Evolutionary conservation across 1,284 basidiomycete species (phyloP).

Genomic region (Cryptococcus sp.): DNA sequence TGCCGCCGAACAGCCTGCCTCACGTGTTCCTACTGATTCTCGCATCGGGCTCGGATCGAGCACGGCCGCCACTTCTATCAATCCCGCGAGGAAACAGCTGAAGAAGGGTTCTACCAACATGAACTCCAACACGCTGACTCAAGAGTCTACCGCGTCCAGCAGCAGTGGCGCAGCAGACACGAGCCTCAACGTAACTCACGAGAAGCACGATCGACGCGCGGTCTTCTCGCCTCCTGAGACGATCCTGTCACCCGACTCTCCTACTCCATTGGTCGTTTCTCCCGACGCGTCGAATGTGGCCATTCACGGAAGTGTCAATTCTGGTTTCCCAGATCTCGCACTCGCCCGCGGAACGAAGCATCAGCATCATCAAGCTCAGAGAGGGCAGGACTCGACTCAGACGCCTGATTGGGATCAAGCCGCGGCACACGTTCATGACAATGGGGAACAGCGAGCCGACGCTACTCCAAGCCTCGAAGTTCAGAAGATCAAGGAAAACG

Average conservation of each 20-base stretch:
- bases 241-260: not conserved
- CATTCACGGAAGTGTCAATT: conserved; percentile 13
- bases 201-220: not conserved
- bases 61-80: no score
- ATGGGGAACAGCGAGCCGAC: not conserved
- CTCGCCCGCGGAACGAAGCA: not conserved
- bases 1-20: no score
- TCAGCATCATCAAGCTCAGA: not conserved
- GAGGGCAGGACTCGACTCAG: not conserved
- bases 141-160: not conserved
- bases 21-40: no score
- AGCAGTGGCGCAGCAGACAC: not conserved
- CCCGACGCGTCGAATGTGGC: conserved; percentile 11
- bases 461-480: no score
- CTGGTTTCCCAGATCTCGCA: conserved; percentile 1
- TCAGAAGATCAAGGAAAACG: not conserved
- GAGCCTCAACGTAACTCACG: not conserved
- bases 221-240: conserved; percentile 4
- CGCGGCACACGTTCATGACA: not conserved
- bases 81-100: no score
- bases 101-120: no score
- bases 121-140: not conserved
- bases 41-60: no score
- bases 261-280: conserved; percentile 6
- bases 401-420: not conserved